phyloP scores from a whole-genome alignment of 2,329 filamentous ascomycete genomes.

The Bipolaris gigantea region DNA sequence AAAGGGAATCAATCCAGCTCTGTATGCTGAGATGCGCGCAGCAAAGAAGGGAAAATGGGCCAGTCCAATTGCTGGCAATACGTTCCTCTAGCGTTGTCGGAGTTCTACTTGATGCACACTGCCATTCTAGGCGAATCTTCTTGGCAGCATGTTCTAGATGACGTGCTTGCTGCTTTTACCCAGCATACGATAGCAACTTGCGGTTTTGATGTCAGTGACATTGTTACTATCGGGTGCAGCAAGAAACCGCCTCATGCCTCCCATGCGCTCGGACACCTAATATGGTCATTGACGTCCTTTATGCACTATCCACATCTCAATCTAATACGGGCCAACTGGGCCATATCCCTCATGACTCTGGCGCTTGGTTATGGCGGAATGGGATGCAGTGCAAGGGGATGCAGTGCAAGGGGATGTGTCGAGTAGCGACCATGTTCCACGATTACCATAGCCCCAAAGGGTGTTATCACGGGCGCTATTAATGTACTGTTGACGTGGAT shows the following conservation, averaged over 20 bases:
- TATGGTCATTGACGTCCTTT: background rate
- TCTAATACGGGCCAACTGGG: background rate
- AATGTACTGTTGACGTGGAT: conserved; percentile 5
- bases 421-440: background rate
- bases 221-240: background rate
- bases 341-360: background rate
- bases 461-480: conserved; percentile 2
- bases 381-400: background rate
- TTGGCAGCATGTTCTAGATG: background rate
- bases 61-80: conserved; percentile 42
- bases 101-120: background rate
- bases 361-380: background rate
- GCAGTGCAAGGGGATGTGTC: background rate
- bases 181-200: background rate
- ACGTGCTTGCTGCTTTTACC: conserved; percentile 3
- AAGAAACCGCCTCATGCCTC: background rate
- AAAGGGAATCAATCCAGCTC: conserved; percentile 52
- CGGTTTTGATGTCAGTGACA: background rate
- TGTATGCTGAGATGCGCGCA: conserved; percentile 54
- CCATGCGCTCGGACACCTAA: background rate
- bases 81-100: conserved; percentile 27
- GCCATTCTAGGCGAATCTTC: background rate
- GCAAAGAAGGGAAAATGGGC: conserved; percentile 46
- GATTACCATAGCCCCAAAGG: background rate
- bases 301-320: conserved; percentile 4